Evolutionary conservation across 768 basidiomycete genomes (phyloP).

Genomic region (Amanita brunnescens): DNA sequence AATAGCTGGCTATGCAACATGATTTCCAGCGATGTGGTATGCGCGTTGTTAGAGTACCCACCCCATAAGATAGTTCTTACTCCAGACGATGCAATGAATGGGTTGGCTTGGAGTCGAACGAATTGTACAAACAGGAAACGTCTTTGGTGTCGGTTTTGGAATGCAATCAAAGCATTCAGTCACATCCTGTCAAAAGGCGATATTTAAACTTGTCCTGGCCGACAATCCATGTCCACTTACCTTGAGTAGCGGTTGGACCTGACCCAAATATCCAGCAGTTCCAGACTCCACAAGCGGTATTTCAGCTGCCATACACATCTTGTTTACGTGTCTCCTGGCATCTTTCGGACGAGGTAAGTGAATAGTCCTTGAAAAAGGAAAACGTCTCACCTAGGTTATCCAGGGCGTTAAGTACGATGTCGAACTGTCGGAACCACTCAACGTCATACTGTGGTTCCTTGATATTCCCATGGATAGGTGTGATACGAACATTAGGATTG

Average conservation of each 20-base stretch:
- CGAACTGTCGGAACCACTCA: constrained; percentile 84
- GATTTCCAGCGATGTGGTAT: neutral
- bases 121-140: constrained; percentile 97
- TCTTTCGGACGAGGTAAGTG: constrained; percentile 35
- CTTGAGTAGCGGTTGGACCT: constrained; percentile 90
- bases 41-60: constrained; percentile 26
- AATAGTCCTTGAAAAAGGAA: neutral
- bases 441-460: constrained; percentile 88
- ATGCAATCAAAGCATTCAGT: constrained; percentile 97
- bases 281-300: constrained; percentile 94
- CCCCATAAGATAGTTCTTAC: constrained; percentile 94
- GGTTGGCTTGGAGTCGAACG: constrained; percentile 94
- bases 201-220: neutral
- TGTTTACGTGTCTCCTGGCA: constrained; percentile 92
- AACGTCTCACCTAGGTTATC: constrained; percentile 82
- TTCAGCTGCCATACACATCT: constrained; percentile 91
- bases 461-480: constrained; percentile 90
- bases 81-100: constrained; percentile 99
- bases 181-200: constrained; percentile 44
- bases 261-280: constrained; percentile 94
- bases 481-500: constrained; percentile 82
- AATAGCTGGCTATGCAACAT: constrained; percentile 67
- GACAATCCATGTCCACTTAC: constrained; percentile 25
- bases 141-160: constrained; percentile 88
- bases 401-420: constrained; percentile 90